Evolutionary conservation across 2,329 filamentous ascomycete genomes (phyloP), one percentile per base, ranked within the genome.

Genomic region (Alternaria dauci): DNA sequence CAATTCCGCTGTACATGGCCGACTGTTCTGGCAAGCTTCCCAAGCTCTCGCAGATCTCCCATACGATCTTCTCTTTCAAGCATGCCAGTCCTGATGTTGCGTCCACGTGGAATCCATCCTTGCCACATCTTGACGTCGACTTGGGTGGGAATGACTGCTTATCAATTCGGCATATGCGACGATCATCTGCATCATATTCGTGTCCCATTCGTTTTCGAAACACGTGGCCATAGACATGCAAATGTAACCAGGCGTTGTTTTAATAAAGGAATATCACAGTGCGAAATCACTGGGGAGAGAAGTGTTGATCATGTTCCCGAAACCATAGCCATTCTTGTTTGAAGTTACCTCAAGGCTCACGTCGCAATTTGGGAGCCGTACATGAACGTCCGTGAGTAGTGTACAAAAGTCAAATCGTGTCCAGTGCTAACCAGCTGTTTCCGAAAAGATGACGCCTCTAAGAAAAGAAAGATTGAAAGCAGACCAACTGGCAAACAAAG

Each of bases 401-500:
- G 67, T 73, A 73, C 71, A 73, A 62, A 59, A 58, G 26, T 61
- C 52, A 59, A 61, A 52, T 61, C 53, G 42, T 52, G 58, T 50
- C 43, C 43, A 53, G 30, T 57, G 46, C 51, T 57, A 50, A 62
- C 52, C 52, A 61, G 52, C 58, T 53, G 39, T 63, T 63, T 61
- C 52, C 44, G 55, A 58, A 59, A 65, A 55, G 51, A 61, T 60
- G 61, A 62, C 55, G 53, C 62, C 56, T 55, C 67, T 56, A 65
- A 65, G 63, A 55, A 62, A 62, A 57, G 56, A 61, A 59, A 58
- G 53, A 61, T 38, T 54, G 41, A 58, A 65, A 50, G 36, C 43
- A 58, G 23, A 60, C 55, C 61, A 58, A 62, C 55, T 55, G 48
- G 50, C 65, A 52, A 43, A 63, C 58, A 34, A 34, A 61, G 46